phyloP scores from a whole-genome alignment of 305 asterid species.

The Solanum hybrid region DNA sequence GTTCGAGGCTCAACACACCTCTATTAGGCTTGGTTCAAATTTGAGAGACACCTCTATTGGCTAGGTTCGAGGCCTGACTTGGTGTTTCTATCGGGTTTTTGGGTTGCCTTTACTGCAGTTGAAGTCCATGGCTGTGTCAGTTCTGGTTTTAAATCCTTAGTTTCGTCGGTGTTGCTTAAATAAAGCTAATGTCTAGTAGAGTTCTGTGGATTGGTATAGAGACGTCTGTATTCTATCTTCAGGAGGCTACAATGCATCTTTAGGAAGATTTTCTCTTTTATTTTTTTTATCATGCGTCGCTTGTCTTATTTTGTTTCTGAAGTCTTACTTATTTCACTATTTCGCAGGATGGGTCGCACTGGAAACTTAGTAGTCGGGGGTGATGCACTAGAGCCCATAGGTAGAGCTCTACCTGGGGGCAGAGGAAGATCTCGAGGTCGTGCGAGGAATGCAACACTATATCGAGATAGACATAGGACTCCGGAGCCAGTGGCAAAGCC shows the following conservation, averaged over 20 bases:
- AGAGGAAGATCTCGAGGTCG: background rate
- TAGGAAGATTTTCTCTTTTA: background rate
- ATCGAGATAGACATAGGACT: background rate
- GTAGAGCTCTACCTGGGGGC: background rate
- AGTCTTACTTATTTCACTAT: background rate
- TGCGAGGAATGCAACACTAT: background rate
- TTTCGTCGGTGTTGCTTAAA: background rate
- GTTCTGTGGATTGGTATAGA: too few relatives aligned
- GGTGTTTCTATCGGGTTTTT: too few relatives aligned
- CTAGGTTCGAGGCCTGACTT: too few relatives aligned
- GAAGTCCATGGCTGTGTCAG: too few relatives aligned
- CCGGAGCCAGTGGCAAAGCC: background rate
- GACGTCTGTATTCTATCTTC: background rate
- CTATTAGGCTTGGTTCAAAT: too few relatives aligned
- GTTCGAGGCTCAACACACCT: too few relatives aligned
- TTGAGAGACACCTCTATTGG: too few relatives aligned
- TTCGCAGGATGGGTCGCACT: too few relatives aligned
- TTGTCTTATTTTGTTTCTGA: background rate
- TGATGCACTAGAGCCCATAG: background rate
- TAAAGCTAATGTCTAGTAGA: background rate
- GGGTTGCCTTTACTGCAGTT: too few relatives aligned
- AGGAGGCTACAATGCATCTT: background rate
- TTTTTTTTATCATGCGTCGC: background rate
- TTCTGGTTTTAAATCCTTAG: background rate
- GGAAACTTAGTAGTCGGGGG: background rate